Evolutionary conservation across 2,329 filamentous ascomycete species (phyloP).

Genomic region (Knufia fluminis): DNA sequence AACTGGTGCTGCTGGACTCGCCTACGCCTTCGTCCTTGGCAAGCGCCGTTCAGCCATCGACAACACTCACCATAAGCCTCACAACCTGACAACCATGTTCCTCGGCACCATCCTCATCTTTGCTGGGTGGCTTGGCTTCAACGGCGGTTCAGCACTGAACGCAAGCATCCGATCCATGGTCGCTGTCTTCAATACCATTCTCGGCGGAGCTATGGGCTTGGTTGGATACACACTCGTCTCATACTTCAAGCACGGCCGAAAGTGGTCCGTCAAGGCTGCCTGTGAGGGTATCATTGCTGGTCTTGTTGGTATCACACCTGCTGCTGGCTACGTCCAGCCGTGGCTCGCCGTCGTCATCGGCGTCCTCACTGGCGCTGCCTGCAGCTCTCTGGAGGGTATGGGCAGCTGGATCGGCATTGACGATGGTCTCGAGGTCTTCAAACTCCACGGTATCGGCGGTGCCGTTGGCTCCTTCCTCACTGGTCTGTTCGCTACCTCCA

Average conservation of each 20-base stretch:
- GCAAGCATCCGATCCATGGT: conserved; percentile 79
- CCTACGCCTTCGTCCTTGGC: conserved; percentile 64
- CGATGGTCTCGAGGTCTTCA: conserved; percentile 51
- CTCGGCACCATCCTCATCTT: conserved; percentile 51
- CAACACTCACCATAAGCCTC: conserved; percentile 48
- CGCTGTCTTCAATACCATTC: conserved; percentile 77
- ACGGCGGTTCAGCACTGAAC: conserved; percentile 70
- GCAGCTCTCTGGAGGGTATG: conserved; percentile 1
- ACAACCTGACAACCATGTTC: conserved; percentile 66
- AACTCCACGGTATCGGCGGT: conserved; percentile 34
- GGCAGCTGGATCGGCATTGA: conserved; percentile 47
- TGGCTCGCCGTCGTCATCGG: conserved; percentile 53
- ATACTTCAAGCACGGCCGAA: conserved; percentile 80
- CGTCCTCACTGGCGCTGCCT: conserved; percentile 40
- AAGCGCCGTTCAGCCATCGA: conserved; percentile 50
- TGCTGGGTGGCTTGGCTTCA: conserved; percentile 78
- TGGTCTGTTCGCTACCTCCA: conserved; percentile 45
- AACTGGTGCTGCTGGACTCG: conserved; percentile 61
- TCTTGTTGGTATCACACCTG: conserved; percentile 79
- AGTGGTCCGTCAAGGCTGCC: conserved; percentile 90
- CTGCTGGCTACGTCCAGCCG: conserved; percentile 73
- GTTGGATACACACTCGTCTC: conserved; percentile 72
- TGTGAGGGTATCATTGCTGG: conserved; percentile 84
- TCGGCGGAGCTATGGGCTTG: conserved; percentile 73
- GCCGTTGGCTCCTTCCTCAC: conserved; percentile 51